Conservation (phyloP, 2,329 filamentous ascomycete genomes). For the Helotiales sp. region DNA sequence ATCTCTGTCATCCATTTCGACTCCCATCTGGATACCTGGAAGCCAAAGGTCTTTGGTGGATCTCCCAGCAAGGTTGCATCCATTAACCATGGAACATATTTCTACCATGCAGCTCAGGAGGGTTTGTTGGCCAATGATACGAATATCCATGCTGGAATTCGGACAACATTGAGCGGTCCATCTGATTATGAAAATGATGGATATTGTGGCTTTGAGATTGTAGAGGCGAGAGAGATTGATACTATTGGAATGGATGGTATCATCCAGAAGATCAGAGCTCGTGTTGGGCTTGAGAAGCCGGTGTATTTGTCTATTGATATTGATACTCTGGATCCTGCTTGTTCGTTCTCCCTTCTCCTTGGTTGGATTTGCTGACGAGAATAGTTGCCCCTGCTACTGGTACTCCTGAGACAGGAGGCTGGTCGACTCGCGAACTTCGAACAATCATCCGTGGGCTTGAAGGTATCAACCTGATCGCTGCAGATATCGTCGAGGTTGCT, state of each 20-base stretch:
- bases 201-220: conserved; percentile 81
- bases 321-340: conserved; percentile 83
- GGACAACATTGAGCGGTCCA: conserved; percentile 76
- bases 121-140: conserved; percentile 78
- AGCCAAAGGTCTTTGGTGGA: conserved; percentile 83
- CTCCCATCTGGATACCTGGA: conserved; percentile 71
- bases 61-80: conserved; percentile 72
- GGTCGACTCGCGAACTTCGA: conserved; percentile 71
- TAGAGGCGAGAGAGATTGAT: conserved; percentile 73
- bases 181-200: conserved; percentile 84
- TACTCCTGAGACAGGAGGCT: conserved; percentile 75
- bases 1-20: conserved; percentile 64
- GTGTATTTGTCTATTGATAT: conserved; percentile 87
- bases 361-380: conserved; percentile 13
- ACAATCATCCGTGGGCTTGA: conserved; percentile 71
- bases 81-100: conserved; percentile 89
- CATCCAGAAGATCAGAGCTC: conserved; percentile 72
- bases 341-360: conserved; percentile 34
- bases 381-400: conserved; percentile 70
- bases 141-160: conserved; percentile 86
- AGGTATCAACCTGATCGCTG: conserved; percentile 66
- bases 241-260: conserved; percentile 71
- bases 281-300: conserved; percentile 72
- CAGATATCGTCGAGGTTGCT: conserved; percentile 74
- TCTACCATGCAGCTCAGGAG: conserved; percentile 78